phyloP scores from a whole-genome alignment of 2,329 filamentous ascomycete genomes.

The Pyrenophora tritici-repentis region DNA sequence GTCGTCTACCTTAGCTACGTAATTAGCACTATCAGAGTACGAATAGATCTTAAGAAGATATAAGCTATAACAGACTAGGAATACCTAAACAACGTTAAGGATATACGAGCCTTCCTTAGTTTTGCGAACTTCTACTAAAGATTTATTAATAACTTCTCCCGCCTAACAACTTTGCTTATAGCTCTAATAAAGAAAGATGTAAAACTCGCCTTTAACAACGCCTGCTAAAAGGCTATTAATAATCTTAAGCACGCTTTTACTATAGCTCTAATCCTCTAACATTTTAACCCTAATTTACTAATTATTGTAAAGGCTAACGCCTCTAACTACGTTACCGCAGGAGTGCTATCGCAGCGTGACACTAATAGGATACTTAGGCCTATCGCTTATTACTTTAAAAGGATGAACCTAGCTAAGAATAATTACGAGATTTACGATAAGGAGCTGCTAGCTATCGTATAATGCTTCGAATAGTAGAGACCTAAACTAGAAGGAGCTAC shows the following conservation, averaged over 20 bases:
- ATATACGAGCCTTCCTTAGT: not conserved
- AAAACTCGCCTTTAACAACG: not conserved
- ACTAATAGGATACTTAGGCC: not conserved
- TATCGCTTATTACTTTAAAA: not conserved
- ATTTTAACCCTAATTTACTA: not conserved
- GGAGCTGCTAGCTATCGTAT: not conserved
- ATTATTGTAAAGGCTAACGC: not conserved
- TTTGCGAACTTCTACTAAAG: slow-evolving; percentile 2
- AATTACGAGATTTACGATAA: too few species aligned
- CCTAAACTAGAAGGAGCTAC: not conserved
- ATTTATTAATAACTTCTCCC: not conserved
- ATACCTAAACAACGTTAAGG: not conserved
- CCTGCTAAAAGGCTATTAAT: not conserved
- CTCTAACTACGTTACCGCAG: too few species aligned
- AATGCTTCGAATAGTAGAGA: not conserved
- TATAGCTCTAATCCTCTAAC: not conserved
- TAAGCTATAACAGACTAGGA: slow-evolving; percentile 1
- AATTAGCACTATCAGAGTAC: not conserved
- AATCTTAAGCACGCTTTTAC: not conserved
- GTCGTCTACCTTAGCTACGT: not conserved
- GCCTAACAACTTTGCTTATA: not conserved
- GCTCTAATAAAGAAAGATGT: not conserved
- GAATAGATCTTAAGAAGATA: not conserved
- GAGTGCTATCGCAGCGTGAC: not conserved
- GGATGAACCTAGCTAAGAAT: not conserved